These are phyloP conservation scores for Paspalum notatum DNA, from an alignment of 176 grass and related monocot species.

Conservation along the genomic window DNA sequence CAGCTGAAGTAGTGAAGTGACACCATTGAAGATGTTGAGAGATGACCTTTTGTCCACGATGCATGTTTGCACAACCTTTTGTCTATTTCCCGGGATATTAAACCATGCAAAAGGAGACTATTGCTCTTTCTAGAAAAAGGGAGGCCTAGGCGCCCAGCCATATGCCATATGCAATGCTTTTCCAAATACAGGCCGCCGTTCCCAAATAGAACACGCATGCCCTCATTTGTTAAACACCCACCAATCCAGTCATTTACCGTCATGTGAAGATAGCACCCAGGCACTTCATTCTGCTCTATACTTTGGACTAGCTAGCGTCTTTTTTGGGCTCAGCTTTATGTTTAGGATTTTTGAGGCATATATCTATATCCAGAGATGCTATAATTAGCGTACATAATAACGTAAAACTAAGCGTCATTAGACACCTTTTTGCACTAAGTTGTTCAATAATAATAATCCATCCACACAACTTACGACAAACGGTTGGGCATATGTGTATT, in stretches of 20 bases:
- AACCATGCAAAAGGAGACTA: not conserved
- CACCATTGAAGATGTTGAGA: not conserved
- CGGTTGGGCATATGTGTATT: not conserved
- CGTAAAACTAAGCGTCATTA: not conserved
- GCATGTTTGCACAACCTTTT: constrained; percentile 23
- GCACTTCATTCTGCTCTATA: not conserved
- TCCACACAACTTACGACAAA: not conserved
- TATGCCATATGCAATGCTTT: not conserved
- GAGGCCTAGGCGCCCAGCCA: not conserved
- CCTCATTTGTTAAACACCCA: not conserved
- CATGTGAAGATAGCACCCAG: not conserved
- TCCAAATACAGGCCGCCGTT: constrained; percentile 36
- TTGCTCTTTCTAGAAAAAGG: constrained; percentile 35
- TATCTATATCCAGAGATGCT: constrained; percentile 26
- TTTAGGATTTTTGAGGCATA: constrained; percentile 20
- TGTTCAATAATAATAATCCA: constrained; percentile 30
- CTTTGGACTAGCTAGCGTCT: not conserved
- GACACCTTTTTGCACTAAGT: constrained; percentile 16
- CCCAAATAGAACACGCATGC: constrained; percentile 15
- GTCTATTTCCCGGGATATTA: constrained; percentile 17
- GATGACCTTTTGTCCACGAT: not conserved
- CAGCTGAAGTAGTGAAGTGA: not conserved
- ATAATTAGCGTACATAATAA: not conserved
- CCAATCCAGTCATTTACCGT: not conserved
- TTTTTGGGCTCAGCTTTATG: not conserved